phyloP scores from a whole-genome alignment of 805 yeast genomes.

The Ogataea sp. region DNA sequence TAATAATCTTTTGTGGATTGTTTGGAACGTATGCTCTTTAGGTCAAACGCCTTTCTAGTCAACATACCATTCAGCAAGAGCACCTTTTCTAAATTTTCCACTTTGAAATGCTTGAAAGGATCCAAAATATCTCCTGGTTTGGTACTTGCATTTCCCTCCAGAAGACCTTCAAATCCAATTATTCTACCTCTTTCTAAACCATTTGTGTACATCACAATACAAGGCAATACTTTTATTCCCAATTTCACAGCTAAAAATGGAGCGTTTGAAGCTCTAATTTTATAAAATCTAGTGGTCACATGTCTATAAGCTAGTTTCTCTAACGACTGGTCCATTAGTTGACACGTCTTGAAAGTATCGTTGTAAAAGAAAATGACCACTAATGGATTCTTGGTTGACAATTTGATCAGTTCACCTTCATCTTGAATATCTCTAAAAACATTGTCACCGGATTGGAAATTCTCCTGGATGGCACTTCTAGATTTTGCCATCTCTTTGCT shows the following conservation, averaged over 20 bases:
- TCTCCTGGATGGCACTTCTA: conserved; percentile 18
- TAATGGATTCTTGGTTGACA: conserved; percentile 32
- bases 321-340: conserved; percentile 42
- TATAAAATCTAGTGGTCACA: conserved; percentile 41
- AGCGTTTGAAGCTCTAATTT: conserved; percentile 53
- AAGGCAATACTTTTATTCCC: conserved; percentile 61
- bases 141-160: conserved; percentile 1
- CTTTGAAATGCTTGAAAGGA: conserved; percentile 33
- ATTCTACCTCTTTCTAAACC: conserved; percentile 54
- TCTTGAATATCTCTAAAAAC: conserved; percentile 35
- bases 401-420: conserved; percentile 51
- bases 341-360: conserved; percentile 53
- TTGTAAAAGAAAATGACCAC: conserved; percentile 59
- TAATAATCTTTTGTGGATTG: not conserved
- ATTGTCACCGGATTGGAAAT: conserved; percentile 25
- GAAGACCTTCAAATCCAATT: conserved; percentile 63
- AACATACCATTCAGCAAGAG: conserved; percentile 26
- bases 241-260: conserved; percentile 67
- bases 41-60: conserved; percentile 25
- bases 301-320: conserved; percentile 48
- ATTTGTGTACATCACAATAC: conserved; percentile 49
- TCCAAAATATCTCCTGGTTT: conserved; percentile 9
- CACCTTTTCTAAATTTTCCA: conserved; percentile 40
- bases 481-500: conserved; percentile 33
- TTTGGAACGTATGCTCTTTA: conserved; percentile 13